These are phyloP conservation scores for Rutstroemia sp. DNA, from an alignment of 2,329 filamentous ascomycete genomes.

Conservation along the genomic window DNA sequence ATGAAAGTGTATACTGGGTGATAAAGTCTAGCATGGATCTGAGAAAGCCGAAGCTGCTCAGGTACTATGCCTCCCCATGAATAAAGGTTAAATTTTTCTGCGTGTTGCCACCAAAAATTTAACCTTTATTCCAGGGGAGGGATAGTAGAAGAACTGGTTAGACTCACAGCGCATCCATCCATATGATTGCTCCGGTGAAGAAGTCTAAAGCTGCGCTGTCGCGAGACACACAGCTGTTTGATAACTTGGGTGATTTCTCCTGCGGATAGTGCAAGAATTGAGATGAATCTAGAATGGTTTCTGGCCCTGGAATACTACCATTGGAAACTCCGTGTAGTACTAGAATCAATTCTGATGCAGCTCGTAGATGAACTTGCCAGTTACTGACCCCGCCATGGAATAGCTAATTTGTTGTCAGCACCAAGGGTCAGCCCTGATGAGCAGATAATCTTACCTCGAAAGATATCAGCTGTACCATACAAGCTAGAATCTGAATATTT, in stretches of 20 bases:
- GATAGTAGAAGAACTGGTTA: too few species aligned
- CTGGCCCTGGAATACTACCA: background rate
- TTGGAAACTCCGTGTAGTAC: slow-evolving; percentile 3
- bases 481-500: slow-evolving; percentile 5
- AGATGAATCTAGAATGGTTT: slow-evolving; percentile 1
- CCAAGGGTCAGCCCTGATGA: background rate
- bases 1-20: too few species aligned
- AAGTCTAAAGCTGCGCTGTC: slow-evolving; percentile 6
- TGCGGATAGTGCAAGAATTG: background rate
- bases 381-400: slow-evolving; percentile 37
- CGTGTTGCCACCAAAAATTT: too few species aligned
- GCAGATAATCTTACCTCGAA: slow-evolving; percentile 1
- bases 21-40: background rate
- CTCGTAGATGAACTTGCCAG: slow-evolving; percentile 44
- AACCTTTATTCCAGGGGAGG: too few species aligned
- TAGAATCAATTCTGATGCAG: slow-evolving; percentile 42
- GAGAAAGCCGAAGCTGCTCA: too few species aligned
- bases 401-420: slow-evolving; percentile 7
- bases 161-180: slow-evolving; percentile 4
- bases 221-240: background rate
- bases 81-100: too few species aligned
- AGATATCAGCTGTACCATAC: slow-evolving; percentile 8
- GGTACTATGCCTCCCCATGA: too few species aligned
- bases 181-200: slow-evolving; percentile 3
- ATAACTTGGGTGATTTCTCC: background rate